Base-by-base conservation (phyloP, 2,329 filamentous ascomycete genomes). In the Monosporascus sp. region DNA sequence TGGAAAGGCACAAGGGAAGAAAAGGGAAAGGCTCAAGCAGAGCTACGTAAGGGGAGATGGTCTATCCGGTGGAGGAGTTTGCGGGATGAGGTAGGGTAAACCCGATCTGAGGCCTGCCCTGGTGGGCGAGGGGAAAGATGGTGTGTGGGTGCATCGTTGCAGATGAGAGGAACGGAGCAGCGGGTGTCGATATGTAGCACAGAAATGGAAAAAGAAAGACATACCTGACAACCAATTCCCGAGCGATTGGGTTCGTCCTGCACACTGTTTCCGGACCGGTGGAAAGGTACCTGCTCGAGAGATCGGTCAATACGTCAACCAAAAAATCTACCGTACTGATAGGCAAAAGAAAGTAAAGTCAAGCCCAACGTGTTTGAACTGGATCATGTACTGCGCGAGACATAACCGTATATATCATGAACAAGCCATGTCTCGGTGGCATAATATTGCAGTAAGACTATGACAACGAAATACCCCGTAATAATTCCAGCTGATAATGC, bases 121-220 rank as follows among this genome's bases (percentile, higher is more conserved):
- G 61, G 56, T 61, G 61, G 61, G 60, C 59, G 58, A 60, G 58
- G 58, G 56, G 49, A 56, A 50, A 52, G 57, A 60, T 63, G 61
- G 66, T 66, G 66, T 62, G 63, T 59, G 60, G 55, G 68, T 66
- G 66, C 63, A 68, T 68, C 66, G 65, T 68, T 68, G 64, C 64
- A 68, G 63, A 65, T 63, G 65, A 61, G 56, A 59, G 55, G 61
- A 58, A 54, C 58, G 59, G 60, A 58, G 56, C 54, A 57, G 55
- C 45, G 55, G 53, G 48, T 52, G 52, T 55, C 51, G 53, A 57
- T 62, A 58, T 59, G 56, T 44, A 44, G 55, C 54, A 58, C 48
- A 51, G 53, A 52, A 54, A 57, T 48, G 52, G 55, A 52, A 56
- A 56, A 58, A 55, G 53, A 58, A 41, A 54, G 61, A 58, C 63